These are phyloP conservation scores for Groenewaldozyma salmanticensis DNA, from an alignment of 805 yeast genomes.

Conservation along the genomic window DNA sequence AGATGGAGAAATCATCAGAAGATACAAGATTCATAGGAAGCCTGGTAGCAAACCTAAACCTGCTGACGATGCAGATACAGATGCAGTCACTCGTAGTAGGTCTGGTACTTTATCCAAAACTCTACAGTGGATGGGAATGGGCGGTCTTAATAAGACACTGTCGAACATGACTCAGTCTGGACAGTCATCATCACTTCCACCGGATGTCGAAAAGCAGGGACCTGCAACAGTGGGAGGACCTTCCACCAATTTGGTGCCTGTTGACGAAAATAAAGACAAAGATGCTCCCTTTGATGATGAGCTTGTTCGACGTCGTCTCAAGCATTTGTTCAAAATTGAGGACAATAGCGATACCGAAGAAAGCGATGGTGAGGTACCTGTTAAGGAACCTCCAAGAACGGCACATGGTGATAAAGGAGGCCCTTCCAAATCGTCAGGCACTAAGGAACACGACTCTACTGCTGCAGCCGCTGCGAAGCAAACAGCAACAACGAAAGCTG, in stretches of 20 bases:
- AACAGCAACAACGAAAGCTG: constrained; percentile 11
- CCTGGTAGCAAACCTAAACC: constrained; percentile 29
- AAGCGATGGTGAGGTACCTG: background rate
- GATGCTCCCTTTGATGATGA: constrained; percentile 19
- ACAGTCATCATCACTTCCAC: constrained; percentile 6
- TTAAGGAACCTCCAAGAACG: background rate
- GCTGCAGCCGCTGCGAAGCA: constrained; percentile 2
- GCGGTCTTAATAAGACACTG: constrained; percentile 35
- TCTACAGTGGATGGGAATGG: constrained; percentile 42
- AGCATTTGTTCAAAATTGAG: constrained; percentile 7
- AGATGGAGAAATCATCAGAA: constrained; percentile 83
- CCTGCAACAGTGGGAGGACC: constrained; percentile 10
- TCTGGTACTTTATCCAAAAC: constrained; percentile 29
- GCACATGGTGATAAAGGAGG: background rate
- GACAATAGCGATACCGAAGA: constrained; percentile 1
- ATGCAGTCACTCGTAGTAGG: background rate
- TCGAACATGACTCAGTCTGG: background rate
- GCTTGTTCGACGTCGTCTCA: constrained; percentile 9
- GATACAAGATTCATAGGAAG: constrained; percentile 66
- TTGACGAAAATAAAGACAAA: constrained; percentile 10
- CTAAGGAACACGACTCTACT: constrained; percentile 3
- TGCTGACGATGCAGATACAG: constrained; percentile 3
- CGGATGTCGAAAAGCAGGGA: constrained; percentile 14
- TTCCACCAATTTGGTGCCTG: constrained; percentile 20
- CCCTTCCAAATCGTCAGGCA: too few species aligned